Base-by-base conservation (phyloP, 2,329 filamentous ascomycete species). In the Botrytis fabae region DNA sequence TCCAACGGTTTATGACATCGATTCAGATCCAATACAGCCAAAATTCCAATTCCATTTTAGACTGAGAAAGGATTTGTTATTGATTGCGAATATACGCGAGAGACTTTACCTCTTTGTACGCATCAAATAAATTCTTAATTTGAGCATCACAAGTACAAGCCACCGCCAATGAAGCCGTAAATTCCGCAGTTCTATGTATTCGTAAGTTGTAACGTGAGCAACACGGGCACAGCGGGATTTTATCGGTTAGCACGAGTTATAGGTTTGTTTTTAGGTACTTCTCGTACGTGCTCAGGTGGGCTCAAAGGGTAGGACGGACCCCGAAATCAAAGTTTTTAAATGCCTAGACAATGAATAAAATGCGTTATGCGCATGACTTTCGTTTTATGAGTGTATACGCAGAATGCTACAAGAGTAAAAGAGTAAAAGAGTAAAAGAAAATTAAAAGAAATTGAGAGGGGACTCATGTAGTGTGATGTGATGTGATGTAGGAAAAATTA, bases 361-460 rank as follows among this genome's bases (percentile, higher is more conserved):
- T 68, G 65, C 16, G 65, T 68, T 68, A 68, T 68, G 65, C 65
- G 65, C 65, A 68, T 68, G 35, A 68, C 38, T 68, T 68, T 42
- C 20, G 35, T 57, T 68, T 69, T 32, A 59, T 69, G 48, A 69
- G 65, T 59, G 18, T 69, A 44, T 25, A 69, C 65, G 48, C 65
- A 42, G n/a, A n/a, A 69, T 40, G 35, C 38, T 42, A 22, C 16
- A 40, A 54, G 40, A 68, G 25, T 40, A 14, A 28, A 40, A 54
- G 40, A 68, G 25, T 40, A 14, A 28, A 40, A 54, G 40, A 68
- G 25, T 40, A 8, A 28, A 18, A 9, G 48, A 54, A 54, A n/a
- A n/a, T 54, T 54, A 1, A 54, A 7, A 54, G 48, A 28, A 28
- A 28, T 57, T 42, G 48, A 57, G 65, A 40, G 65, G 35, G 20